Conservation (phyloP, 2,329 filamentous ascomycete species). For the Alternaria gaisen region DNA sequence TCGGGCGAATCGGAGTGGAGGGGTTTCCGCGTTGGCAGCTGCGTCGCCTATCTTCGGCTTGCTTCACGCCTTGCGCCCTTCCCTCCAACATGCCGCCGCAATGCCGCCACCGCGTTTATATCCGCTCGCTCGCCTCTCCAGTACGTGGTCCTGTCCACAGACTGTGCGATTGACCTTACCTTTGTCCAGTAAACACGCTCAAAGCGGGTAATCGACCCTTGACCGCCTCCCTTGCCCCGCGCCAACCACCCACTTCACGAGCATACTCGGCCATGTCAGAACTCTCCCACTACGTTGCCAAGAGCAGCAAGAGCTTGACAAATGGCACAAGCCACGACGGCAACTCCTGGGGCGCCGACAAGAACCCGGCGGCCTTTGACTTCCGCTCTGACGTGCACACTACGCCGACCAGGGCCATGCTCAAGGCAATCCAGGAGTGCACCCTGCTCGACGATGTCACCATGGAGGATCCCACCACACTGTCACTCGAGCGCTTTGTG, state of each 20-base stretch:
- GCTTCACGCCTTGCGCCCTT: slow-evolving; percentile 19
- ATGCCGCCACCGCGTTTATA: slow-evolving; percentile 40
- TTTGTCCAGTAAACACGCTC: slow-evolving; percentile 26
- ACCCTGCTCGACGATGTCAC: slow-evolving; percentile 87
- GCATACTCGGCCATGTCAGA: slow-evolving; percentile 41
- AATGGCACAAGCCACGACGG: slow-evolving; percentile 30
- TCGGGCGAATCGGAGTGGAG: slow-evolving; percentile 15
- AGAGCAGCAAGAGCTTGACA: slow-evolving; percentile 29
- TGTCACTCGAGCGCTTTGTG: slow-evolving; percentile 76
- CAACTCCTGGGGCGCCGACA: slow-evolving; percentile 50
- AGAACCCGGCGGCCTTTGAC: slow-evolving; percentile 65
- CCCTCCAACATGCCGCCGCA: slow-evolving; percentile 8
- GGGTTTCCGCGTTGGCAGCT: slow-evolving; percentile 7
- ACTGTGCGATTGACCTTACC: slow-evolving; percentile 40
- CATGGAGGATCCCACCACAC: slow-evolving; percentile 80
- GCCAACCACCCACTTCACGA: slow-evolving; percentile 27
- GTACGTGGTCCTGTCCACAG: slow-evolving; percentile 42
- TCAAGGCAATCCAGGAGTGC: slow-evolving; percentile 76
- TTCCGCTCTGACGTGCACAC: slow-evolving; percentile 59
- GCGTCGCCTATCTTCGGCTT: slow-evolving; percentile 23
- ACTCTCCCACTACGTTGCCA: slow-evolving; percentile 42
- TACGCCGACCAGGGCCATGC: slow-evolving; percentile 70
- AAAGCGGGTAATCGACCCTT: slow-evolving; percentile 15
- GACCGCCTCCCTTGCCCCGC: slow-evolving; percentile 16
- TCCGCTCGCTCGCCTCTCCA: slow-evolving; percentile 29